Evolutionary conservation across 2,329 filamentous ascomycete genomes (phyloP).

Genomic region (Clarireedia paspali): DNA sequence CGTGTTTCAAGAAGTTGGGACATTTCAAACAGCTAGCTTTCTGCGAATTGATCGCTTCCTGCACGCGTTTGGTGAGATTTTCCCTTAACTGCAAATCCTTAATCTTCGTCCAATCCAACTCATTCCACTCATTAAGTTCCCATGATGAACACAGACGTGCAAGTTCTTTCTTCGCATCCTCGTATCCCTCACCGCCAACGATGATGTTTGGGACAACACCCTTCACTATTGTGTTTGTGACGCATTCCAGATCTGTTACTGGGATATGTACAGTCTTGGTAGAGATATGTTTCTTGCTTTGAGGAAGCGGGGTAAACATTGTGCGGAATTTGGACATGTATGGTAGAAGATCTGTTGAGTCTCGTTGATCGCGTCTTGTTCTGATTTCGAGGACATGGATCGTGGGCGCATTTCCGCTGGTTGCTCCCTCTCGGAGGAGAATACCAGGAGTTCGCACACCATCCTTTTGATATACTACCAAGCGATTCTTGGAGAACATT

Average conservation of each 20-base stretch:
- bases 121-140: constrained; percentile 69
- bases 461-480: constrained; percentile 81
- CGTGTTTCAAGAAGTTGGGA: constrained; percentile 77
- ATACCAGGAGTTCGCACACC: constrained; percentile 78
- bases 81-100: constrained; percentile 78
- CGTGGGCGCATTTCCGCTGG: constrained; percentile 54
- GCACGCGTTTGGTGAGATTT: constrained; percentile 62
- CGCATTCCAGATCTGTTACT: constrained; percentile 72
- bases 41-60: constrained; percentile 55
- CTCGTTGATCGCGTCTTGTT: constrained; percentile 57
- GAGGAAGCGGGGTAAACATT: constrained; percentile 60
- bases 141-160: constrained; percentile 64
- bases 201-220: constrained; percentile 54
- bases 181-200: constrained; percentile 40
- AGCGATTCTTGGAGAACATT: constrained; percentile 65
- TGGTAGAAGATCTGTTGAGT: constrained; percentile 79
- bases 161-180: constrained; percentile 59
- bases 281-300: constrained; percentile 57
- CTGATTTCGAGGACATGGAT: constrained; percentile 75
- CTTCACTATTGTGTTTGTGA: constrained; percentile 61
- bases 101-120: constrained; percentile 74
- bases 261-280: constrained; percentile 63
- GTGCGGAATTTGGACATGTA: constrained; percentile 66
- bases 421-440: constrained; percentile 67
- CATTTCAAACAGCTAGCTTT: constrained; percentile 61